Percentiles rank a stretch among this genome's conserved stretches.
Evolutionary conservation across 208 protist species (phyloP).

Genomic region (Crithidia fasciculata): DNA sequence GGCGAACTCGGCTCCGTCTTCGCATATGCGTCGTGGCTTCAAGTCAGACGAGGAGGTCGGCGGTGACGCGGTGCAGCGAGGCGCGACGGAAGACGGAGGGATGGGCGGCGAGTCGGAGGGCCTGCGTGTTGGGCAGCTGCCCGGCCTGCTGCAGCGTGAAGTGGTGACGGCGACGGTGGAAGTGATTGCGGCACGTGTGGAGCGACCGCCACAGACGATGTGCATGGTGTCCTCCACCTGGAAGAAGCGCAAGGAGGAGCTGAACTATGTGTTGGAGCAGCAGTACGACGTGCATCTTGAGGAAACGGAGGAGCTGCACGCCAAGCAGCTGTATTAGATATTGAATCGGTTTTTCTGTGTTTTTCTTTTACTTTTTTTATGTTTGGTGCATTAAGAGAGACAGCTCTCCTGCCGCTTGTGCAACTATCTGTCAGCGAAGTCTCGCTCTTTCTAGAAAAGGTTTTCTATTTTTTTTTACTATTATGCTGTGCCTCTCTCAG

Average conservation of each 20-base stretch:
- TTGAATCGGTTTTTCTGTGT: constrained; percentile 2
- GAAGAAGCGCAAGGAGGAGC: constrained; percentile 41
- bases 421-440: not conserved
- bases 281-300: constrained; percentile 55
- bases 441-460: not conserved
- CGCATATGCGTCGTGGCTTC: not conserved
- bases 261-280: constrained; percentile 44
- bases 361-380: constrained; percentile 9
- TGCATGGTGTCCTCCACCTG: constrained; percentile 44
- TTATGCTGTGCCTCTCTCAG: not conserved
- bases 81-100: not conserved
- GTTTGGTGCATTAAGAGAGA: not conserved
- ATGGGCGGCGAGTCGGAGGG: not conserved
- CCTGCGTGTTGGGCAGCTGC: constrained; percentile 1
- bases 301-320: constrained; percentile 32
- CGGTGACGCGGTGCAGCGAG: constrained; percentile 1
- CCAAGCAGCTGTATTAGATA: constrained; percentile 1
- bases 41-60: not conserved
- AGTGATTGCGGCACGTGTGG: constrained; percentile 23
- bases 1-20: not conserved
- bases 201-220: constrained; percentile 23
- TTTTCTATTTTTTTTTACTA: not conserved
- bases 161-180: constrained; percentile 21
- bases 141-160: constrained; percentile 12
- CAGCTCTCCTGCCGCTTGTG: not conserved